Evolutionary conservation across 768 basidiomycete genomes (phyloP).

Genomic region (Solioccasus polychromus): DNA sequence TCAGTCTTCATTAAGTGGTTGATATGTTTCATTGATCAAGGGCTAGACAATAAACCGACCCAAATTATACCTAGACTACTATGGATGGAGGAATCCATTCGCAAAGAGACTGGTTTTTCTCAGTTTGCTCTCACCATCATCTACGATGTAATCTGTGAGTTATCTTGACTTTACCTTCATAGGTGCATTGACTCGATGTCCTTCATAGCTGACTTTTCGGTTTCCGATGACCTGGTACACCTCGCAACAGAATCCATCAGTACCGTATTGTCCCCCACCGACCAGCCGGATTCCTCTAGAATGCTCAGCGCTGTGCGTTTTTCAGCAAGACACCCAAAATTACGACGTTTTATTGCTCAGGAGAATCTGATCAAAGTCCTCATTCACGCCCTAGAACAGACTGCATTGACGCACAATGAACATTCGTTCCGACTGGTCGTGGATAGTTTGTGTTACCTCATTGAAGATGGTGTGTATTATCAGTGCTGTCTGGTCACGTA

Average conservation of each 20-base stretch:
- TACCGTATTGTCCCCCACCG: background rate
- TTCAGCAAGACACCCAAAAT: background rate
- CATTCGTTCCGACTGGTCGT: background rate
- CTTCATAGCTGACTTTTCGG: background rate
- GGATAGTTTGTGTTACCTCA: background rate
- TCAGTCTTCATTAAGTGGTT: background rate
- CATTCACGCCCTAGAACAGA: background rate
- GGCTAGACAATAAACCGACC: background rate
- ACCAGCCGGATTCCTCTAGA: background rate
- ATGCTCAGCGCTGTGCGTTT: slow-evolving; percentile 1
- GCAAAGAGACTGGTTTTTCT: background rate
- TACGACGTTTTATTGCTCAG: background rate
- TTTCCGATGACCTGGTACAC: background rate
- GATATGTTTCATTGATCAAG: background rate
- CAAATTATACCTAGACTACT: background rate
- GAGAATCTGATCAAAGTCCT: background rate
- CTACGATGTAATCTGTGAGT: background rate
- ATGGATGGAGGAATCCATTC: background rate
- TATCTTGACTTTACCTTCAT: background rate
- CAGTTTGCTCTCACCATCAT: slow-evolving; percentile 2
- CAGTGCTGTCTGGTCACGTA: background rate
- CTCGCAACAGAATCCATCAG: background rate
- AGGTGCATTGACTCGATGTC: background rate
- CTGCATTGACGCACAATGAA: no score
- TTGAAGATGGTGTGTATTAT: slow-evolving; percentile 1